Base-by-base conservation (phyloP, 371 early-diverging fungal genomes). In the Fennellomyces sp. region DNA sequence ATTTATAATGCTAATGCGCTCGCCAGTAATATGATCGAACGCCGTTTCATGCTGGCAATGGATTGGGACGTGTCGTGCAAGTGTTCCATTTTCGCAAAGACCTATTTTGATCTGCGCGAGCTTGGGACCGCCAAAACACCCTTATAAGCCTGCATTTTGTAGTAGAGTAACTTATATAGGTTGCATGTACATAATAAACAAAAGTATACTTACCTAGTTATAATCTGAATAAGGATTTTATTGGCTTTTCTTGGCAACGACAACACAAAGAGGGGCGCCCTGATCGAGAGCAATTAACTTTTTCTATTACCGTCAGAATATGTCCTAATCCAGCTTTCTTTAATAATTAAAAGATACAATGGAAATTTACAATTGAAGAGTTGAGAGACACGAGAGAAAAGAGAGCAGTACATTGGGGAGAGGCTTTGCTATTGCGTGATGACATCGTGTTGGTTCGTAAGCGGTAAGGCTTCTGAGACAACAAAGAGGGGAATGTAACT, bases 1-100 rank as follows among this genome's bases (percentile, higher is more conserved):
- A n/a, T 25, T 36, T 36, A 28, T 50, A 21, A 45, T 31, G 5
- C 23, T 3, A 15, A 7, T 48, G 7, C 35, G 33, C 33, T 30
- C 33, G 15, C 53, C 21, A 63, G 56, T 31, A 65, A 69, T 39
- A 41, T 51, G 51, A 71, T 90, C 27, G 91, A 90, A 54, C 72
- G 87, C 5, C 86, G 75, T 52, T 83, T 81, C 52, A 69, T 90
- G 65, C 66, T 76, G 0, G 73, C 75, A 0, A 65, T 90, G 19
- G 66, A 80, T 30, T 90, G 80, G 63, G 78, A 90, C 61, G 86
- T 90, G 2, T 77, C 80, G 0, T 80, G 88, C 33, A 82, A 77
- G 36, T 67, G 81, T 11, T 84, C 87, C 7, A 41, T 74, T 19
- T 90, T 86, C 63, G 86, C 88, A 0, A 57, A 67, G 3, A 80